Evolutionary conservation across 116 monocot species (phyloP).

Genomic region (Posidonia oceanica): DNA sequence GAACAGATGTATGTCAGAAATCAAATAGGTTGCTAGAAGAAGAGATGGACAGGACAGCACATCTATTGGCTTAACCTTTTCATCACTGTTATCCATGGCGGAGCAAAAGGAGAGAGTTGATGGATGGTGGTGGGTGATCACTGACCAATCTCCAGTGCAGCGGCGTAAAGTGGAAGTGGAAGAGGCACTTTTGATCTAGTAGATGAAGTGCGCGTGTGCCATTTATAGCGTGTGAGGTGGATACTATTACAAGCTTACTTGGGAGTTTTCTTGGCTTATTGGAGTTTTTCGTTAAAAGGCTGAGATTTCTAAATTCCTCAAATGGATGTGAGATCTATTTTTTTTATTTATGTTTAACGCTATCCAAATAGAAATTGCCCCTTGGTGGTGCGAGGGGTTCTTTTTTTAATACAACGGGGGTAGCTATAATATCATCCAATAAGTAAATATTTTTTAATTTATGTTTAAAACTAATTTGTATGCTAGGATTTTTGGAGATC

Average conservation of each 20-base stretch:
- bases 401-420: no score
- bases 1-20: no score
- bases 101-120: not conserved
- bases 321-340: not conserved
- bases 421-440: no score
- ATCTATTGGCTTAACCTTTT: not conserved
- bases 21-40: no score
- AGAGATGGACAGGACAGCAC: not conserved
- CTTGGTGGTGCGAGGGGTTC: no score
- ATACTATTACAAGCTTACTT: not conserved
- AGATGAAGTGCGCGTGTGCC: not conserved
- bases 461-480: not conserved
- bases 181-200: not conserved
- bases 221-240: not conserved
- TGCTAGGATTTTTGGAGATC: not conserved
- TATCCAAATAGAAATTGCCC: not conserved
- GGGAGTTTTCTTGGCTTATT: no score
- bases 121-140: not conserved
- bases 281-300: no score
- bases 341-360: not conserved
- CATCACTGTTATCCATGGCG: conserved; percentile 1
- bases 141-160: not conserved
- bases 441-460: not conserved
- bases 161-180: not conserved
- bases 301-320: not conserved